Evolutionary conservation across 257 asterid species (phyloP), one percentile per base, ranked within the genome.

Genomic region (Lantana camara): DNA sequence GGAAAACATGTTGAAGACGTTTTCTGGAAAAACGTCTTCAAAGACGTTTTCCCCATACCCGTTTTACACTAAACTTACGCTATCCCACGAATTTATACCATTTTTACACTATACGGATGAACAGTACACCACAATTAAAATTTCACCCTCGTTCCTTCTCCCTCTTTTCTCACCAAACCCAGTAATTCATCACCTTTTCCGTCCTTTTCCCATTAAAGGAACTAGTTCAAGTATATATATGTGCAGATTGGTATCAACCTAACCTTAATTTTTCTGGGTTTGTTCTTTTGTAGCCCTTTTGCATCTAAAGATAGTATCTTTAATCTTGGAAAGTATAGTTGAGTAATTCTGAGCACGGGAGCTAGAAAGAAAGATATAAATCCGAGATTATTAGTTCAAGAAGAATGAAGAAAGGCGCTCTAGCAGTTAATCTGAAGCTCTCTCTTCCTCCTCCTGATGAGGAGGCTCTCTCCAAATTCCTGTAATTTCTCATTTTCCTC

Each of bases 381-480:
- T 51, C 68, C 40, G n/a, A 34, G 13, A 55, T 23, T 37, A 38
- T 27, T 35, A 21, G 58, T 60, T 47, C 13, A 41, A 50, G 34
- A 44, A 63, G 15, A 22, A 78, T 94, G 96, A 90, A 90, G 79
- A 94, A 84, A 79, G 97, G 97, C 64, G 73, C 74, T 44, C 72
- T 90, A 32, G 96, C 86, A 21, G 78, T 90, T n/a, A 87, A 76
- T n/a, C 84, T 93, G 68, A 88, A 85, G 86, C 96, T 94, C n/a
- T 73, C 90, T 61, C 79, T 90, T 12, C 98, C 99, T 73, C 86
- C 95, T 41, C 79, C 95, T 14, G 99, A 94, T 74, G 96, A 94
- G 77, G 84, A 32, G 40, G 51, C 82, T 59, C 73, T 94, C 72
- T 81, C 96, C 76, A 84, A 85, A 71, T 94, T 90, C 91, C 81